phyloP scores from a whole-genome alignment of 805 yeast species.

The Saccharomycopsis olivae region DNA sequence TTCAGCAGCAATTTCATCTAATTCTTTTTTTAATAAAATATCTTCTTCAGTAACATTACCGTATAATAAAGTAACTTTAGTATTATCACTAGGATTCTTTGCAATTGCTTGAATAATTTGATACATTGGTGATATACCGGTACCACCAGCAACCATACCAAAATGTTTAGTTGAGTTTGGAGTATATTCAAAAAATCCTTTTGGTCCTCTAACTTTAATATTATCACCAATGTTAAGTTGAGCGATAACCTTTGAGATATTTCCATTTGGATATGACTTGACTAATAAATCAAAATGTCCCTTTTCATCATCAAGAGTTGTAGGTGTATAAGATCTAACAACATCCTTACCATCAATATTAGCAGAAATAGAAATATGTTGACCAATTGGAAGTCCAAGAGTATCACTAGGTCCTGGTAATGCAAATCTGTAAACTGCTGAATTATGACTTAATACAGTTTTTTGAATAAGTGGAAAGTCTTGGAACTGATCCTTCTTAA shows the following conservation, averaged over 20 bases:
- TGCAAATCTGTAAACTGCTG: slow-evolving; percentile 75
- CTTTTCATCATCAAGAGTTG: slow-evolving; percentile 64
- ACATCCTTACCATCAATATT: slow-evolving; percentile 68
- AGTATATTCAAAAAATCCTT: slow-evolving; percentile 74
- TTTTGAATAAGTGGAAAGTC: slow-evolving; percentile 75
- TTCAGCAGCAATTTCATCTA: slow-evolving; percentile 50
- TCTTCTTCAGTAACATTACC: slow-evolving; percentile 77
- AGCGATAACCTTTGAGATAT: slow-evolving; percentile 66
- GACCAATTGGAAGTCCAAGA: slow-evolving; percentile 89
- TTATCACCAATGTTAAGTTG: slow-evolving; percentile 68
- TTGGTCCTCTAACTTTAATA: slow-evolving; percentile 79
- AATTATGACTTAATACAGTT: slow-evolving; percentile 65
- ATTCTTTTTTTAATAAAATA: slow-evolving; percentile 69
- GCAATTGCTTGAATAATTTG: slow-evolving; percentile 80
- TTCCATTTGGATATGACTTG: slow-evolving; percentile 79
- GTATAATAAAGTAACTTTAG: slow-evolving; percentile 63
- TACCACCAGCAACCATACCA: slow-evolving; percentile 94
- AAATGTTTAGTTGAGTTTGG: slow-evolving; percentile 67
- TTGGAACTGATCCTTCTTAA: slow-evolving; percentile 57
- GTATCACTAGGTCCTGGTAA: slow-evolving; percentile 65
- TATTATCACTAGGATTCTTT: slow-evolving; percentile 64
- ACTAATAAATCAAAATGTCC: slow-evolving; percentile 82
- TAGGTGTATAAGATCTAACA: slow-evolving; percentile 84
- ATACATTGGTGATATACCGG: slow-evolving; percentile 94
- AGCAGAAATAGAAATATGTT: slow-evolving; percentile 78